Percentiles rank a stretch among this genome's conserved stretches.
Conservation (phyloP, 177 flowering plant genomes). For the Vitis hybrid region DNA sequence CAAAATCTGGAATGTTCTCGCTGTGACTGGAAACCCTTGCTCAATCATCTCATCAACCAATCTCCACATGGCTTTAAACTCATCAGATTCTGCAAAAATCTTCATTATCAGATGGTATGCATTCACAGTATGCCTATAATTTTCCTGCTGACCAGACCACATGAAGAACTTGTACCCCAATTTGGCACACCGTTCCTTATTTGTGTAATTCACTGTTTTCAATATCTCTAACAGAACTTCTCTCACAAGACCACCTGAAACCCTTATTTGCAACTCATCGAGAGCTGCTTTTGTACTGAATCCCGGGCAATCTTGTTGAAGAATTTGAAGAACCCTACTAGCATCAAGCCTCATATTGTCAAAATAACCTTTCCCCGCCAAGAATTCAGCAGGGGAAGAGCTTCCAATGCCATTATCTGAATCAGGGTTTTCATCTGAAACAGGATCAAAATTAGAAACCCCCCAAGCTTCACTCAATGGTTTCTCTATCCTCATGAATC, state of each 20-base stretch:
- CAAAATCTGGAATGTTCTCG: constrained; percentile 74
- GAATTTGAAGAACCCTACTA: constrained; percentile 44
- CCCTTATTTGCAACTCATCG: constrained; percentile 41
- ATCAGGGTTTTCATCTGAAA: constrained; percentile 11
- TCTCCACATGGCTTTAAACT: constrained; percentile 82
- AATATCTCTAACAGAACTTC: constrained; percentile 65
- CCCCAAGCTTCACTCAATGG: constrained; percentile 27
- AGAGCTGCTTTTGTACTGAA: constrained; percentile 58
- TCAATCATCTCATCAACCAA: constrained; percentile 81
- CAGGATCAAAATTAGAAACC: constrained; percentile 15
- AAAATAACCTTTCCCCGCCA: constrained; percentile 28
- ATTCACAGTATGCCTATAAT: constrained; percentile 59
- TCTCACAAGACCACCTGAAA: constrained; percentile 62
- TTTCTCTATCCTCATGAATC: constrained; percentile 27
- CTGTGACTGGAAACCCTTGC: constrained; percentile 65
- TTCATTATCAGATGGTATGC: constrained; percentile 74
- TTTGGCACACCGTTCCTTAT: constrained; percentile 57
- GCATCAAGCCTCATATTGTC: constrained; percentile 40
- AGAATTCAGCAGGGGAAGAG: constrained; percentile 5
- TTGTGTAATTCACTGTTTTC: constrained; percentile 34
- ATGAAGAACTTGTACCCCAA: constrained; percentile 76
- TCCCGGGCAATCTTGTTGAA: constrained; percentile 71
- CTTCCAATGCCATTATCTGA: neutral
- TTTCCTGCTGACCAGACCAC: constrained; percentile 65
- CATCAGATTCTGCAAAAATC: constrained; percentile 71